Base-by-base conservation (phyloP, 768 basidiomycete species). In the Gymnopilus dilepis region DNA sequence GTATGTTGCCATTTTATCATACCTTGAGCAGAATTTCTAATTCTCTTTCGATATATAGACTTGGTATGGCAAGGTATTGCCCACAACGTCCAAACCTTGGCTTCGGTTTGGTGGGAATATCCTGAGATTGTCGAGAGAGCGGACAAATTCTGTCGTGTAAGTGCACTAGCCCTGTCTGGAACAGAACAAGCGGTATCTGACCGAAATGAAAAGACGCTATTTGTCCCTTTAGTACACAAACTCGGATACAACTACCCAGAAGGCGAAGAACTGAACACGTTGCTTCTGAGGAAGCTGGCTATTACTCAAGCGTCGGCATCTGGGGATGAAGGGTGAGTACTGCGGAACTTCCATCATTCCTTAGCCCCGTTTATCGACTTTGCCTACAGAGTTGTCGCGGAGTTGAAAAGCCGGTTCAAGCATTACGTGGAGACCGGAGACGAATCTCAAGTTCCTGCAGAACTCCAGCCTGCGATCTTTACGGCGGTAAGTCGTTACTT, bases 41-140 rank as follows among this genome's bases (percentile, higher is more conserved):
- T 24, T 4, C 24, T 13, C 6, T 43, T 9, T 13, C 6, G 21
- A 12, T 28, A 17, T 51, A 3, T 40, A 94, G 94, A 88, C 74
- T 80, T 94, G 59, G 92, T 97, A 15, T 95, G 92, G 94, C 79
- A 84, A 51, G 86, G 86, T 58, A 86, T 96, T 52, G 75, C 82
- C 2, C 76, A 78, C 9, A 86, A 82, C 52, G 73, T 98, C 53
- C 64, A 70, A 30, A 73, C 77, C 30, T 73, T 97, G 26, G 71
- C 78, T 8, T 82, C 80, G 5, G 84, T 86, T 1, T 97, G 94
- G 91, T 97, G 93, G 91, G 95, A 97, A 73, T 78, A 94, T 68
- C 78, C 74, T 34, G 80, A 77, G 28, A 78, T 81, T 65, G 79
- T 77, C 38, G 82, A 80, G 33, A 77, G 80, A 45, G 69, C 95